Evolutionary conservation across 805 yeast species (phyloP).

Genomic region (Candida coleopterorum): DNA sequence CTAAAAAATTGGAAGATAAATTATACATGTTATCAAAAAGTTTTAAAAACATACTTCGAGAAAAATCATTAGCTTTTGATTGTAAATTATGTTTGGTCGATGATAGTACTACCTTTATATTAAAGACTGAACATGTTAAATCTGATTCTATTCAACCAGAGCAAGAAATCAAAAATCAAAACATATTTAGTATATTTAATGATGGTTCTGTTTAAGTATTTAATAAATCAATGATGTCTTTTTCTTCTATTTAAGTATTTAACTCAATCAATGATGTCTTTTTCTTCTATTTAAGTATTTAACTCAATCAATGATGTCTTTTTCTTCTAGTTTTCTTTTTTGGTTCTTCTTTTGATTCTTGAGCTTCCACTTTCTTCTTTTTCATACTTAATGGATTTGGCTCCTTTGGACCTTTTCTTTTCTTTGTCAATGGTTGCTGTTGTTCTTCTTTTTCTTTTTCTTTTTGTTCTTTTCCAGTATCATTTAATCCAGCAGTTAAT

Average conservation of each 20-base stretch:
- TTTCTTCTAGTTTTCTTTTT: constrained; percentile 17
- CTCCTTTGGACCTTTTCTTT: constrained; percentile 67
- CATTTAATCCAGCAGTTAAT: constrained; percentile 75
- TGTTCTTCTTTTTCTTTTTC: constrained; percentile 37
- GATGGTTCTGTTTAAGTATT: no score
- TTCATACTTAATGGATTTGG: constrained; percentile 91
- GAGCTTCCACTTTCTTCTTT: constrained; percentile 48
- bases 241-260: no score
- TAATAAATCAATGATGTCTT: no score
- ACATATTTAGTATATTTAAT: constrained; percentile 11
- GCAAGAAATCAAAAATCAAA: background rate
- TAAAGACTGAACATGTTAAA: constrained; percentile 14
- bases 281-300: no score
- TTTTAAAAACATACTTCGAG: constrained; percentile 29
- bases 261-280: no score
- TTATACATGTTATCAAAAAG: constrained; percentile 36
- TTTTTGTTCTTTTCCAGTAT: constrained; percentile 66
- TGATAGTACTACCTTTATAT: constrained; percentile 14
- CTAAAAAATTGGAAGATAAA: constrained; percentile 37
- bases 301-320: constrained; percentile 17
- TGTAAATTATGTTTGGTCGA: constrained; percentile 45
- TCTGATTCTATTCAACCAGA: background rate
- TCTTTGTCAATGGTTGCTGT: constrained; percentile 27
- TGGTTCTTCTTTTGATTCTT: constrained; percentile 1
- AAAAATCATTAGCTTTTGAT: constrained; percentile 44